Evolutionary conservation across 2,329 filamentous ascomycete species (phyloP).

Genomic region (Cladosporium austrohemisphaericum): DNA sequence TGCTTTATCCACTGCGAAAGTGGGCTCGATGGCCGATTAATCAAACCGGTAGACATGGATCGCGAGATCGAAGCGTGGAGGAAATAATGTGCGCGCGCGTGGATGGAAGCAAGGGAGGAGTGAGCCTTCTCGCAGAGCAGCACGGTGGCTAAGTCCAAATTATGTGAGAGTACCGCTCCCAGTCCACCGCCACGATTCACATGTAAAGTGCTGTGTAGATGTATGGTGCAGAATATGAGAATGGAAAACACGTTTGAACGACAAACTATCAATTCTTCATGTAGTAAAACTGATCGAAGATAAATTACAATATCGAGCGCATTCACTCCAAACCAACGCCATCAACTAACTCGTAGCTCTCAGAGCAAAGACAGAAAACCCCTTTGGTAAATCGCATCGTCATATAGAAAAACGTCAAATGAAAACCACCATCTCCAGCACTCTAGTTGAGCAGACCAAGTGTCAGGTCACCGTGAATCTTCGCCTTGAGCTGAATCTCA

Average conservation of each 20-base stretch:
- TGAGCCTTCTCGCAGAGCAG: too few relatives aligned
- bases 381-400: neutral
- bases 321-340: conserved; percentile 13
- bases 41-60: neutral
- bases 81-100: too few relatives aligned
- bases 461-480: conserved; percentile 62
- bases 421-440: neutral
- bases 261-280: too few relatives aligned
- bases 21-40: neutral
- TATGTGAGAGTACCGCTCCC: too few relatives aligned
- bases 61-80: neutral
- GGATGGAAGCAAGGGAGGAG: too few relatives aligned
- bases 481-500: conserved; percentile 62
- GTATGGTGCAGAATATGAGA: too few relatives aligned
- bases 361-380: conserved; percentile 1
- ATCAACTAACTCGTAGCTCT: conserved; percentile 4
- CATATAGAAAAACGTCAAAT: conserved; percentile 6
- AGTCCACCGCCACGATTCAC: too few relatives aligned
- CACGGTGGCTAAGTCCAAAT: too few relatives aligned
- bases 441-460: conserved; percentile 46
- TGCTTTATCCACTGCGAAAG: neutral
- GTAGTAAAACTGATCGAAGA: neutral
- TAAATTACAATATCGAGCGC: conserved; percentile 12
- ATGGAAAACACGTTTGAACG: neutral
- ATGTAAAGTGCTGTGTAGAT: too few relatives aligned